Percentiles rank a stretch among this genome's conserved stretches.
phyloP scores from a whole-genome alignment of 192 early-diverging fungal genomes.

The Podila clonocystis region DNA sequence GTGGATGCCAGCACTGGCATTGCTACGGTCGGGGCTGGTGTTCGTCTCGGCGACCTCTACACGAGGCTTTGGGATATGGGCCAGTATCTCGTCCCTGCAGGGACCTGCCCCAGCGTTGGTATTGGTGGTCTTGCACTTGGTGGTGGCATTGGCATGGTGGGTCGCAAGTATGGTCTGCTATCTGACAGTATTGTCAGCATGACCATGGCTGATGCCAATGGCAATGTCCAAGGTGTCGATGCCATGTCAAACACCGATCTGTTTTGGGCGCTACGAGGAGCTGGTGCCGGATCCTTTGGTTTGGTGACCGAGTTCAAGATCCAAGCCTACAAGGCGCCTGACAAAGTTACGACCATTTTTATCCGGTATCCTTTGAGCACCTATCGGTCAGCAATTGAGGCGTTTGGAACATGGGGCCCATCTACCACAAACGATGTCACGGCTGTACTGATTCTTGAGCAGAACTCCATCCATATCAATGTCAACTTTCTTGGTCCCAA shows the following conservation, averaged over 20 bases:
- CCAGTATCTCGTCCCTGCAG: constrained; percentile 53
- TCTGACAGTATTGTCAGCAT: constrained; percentile 54
- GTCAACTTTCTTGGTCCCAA: constrained; percentile 1
- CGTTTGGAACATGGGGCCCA: not conserved
- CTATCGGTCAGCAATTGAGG: not conserved
- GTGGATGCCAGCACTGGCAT: constrained; percentile 20
- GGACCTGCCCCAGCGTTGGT: constrained; percentile 62
- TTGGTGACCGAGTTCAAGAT: constrained; percentile 49
- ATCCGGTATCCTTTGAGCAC: not conserved
- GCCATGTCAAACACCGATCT: constrained; percentile 53
- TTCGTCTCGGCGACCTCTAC: constrained; percentile 65
- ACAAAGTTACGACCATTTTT: not conserved
- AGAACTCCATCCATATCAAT: not conserved
- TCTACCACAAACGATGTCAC: not conserved
- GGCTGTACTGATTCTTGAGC: not conserved
- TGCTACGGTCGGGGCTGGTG: constrained; percentile 55
- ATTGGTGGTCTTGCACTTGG: constrained; percentile 57
- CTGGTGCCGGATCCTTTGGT: constrained; percentile 54
- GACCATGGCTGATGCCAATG: constrained; percentile 49
- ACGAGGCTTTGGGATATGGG: constrained; percentile 15
- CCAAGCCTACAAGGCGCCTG: constrained; percentile 19
- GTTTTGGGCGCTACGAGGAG: constrained; percentile 68
- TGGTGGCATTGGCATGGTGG: constrained; percentile 58
- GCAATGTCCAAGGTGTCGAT: constrained; percentile 44
- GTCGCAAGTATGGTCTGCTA: constrained; percentile 56